These are phyloP conservation scores for Austropuccinia psidii DNA, from an alignment of 1,284 basidiomycete genomes.

Conservation along the genomic window DNA sequence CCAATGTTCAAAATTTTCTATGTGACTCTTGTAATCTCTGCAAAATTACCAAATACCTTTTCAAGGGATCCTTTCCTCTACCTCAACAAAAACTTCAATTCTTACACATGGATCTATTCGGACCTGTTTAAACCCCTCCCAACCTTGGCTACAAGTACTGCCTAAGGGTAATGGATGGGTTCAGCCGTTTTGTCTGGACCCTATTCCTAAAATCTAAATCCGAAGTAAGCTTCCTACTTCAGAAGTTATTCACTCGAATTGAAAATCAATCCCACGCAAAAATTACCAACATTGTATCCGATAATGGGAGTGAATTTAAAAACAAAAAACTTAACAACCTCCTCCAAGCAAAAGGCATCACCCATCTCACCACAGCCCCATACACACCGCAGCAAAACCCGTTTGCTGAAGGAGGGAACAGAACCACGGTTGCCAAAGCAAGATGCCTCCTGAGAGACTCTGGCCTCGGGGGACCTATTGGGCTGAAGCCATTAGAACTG, in stretches of 20 bases:
- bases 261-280: neutral
- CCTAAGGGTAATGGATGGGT: neutral
- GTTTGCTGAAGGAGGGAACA: too few relatives aligned
- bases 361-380: neutral
- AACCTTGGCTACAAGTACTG: neutral
- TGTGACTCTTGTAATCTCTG: too few relatives aligned
- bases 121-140: neutral
- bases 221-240: neutral
- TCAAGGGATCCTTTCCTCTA: neutral
- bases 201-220: neutral
- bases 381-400: conserved; percentile 1
- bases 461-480: too few relatives aligned
- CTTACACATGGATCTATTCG: neutral
- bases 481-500: too few relatives aligned
- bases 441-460: too few relatives aligned
- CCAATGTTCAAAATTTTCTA: too few relatives aligned
- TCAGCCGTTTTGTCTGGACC: conserved; percentile 12
- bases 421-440: too few relatives aligned
- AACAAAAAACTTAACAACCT: neutral
- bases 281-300: neutral
- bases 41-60: neutral
- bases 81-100: neutral
- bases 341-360: neutral
- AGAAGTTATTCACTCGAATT: neutral
- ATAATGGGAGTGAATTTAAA: neutral